Percentiles rank a stretch among this genome's conserved stretches.
These are phyloP conservation scores for Beauveria asiatica DNA, from an alignment of 2,329 filamentous ascomycete species.

Conservation along the genomic window DNA sequence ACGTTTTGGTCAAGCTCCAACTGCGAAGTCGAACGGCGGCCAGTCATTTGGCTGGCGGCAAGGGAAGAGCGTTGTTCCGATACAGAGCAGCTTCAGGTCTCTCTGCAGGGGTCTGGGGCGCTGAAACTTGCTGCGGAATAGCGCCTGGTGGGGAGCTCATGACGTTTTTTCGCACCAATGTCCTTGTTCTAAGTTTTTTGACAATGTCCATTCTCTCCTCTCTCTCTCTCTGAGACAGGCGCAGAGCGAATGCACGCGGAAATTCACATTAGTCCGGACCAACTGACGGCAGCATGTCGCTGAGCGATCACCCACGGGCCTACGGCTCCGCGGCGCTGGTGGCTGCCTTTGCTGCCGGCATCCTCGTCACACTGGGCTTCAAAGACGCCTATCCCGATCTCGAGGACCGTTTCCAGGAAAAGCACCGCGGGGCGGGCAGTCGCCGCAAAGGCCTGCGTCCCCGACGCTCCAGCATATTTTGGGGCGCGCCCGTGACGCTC, in stretches of 20 bases:
- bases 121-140: background rate
- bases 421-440: conserved; percentile 20
- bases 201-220: background rate
- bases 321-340: conserved; percentile 59
- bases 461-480: conserved; percentile 35
- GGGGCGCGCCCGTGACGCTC: conserved; percentile 40
- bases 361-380: conserved; percentile 66
- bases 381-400: conserved; percentile 74
- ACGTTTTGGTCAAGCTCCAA: no score
- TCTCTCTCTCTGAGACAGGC: background rate
- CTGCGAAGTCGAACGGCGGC: no score
- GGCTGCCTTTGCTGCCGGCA: conserved; percentile 67
- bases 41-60: background rate
- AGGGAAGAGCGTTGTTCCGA: conserved; percentile 9
- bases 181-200: background rate
- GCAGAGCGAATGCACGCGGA: background rate
- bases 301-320: conserved; percentile 51
- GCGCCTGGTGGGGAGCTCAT: background rate
- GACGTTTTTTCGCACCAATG: background rate
- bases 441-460: conserved; percentile 7
- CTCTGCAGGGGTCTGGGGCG: background rate
- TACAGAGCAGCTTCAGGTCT: background rate
- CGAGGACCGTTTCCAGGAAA: conserved; percentile 52
- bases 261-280: background rate
- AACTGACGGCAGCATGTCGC: conserved; percentile 38